Evolutionary conservation across 2,329 filamentous ascomycete genomes (phyloP).

Genomic region (Fusarium brevicatenulatum): DNA sequence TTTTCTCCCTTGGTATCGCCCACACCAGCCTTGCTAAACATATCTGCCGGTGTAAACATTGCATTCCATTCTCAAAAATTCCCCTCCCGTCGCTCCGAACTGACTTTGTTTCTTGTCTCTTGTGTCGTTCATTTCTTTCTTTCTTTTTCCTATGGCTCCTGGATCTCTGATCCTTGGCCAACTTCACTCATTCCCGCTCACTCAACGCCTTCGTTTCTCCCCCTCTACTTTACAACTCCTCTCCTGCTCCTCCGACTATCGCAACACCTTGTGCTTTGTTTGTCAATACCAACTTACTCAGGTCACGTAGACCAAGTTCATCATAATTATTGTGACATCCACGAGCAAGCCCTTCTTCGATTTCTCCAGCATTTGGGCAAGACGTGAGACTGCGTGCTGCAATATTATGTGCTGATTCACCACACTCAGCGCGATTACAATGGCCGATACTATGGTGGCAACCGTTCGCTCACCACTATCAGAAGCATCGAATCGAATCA

Average conservation of each 20-base stretch:
- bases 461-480: slow-evolving; percentile 55
- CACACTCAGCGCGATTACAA: slow-evolving; percentile 38
- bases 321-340: slow-evolving; percentile 5
- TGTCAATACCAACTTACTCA: slow-evolving; percentile 4
- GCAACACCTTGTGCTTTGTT: slow-evolving; percentile 15
- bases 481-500: slow-evolving; percentile 60
- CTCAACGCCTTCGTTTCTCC: slow-evolving; percentile 18
- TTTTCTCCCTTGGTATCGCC: slow-evolving; percentile 32
- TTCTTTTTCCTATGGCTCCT: neutral
- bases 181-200: neutral
- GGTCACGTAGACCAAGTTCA: neutral
- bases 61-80: slow-evolving; percentile 42
- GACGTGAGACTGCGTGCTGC: slow-evolving; percentile 16
- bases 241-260: slow-evolving; percentile 5
- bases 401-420: slow-evolving; percentile 52
- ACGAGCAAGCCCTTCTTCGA: slow-evolving; percentile 19
- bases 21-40: slow-evolving; percentile 41
- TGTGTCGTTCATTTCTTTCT: slow-evolving; percentile 19
- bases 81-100: slow-evolving; percentile 13
- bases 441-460: slow-evolving; percentile 49
- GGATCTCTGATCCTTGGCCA: slow-evolving; percentile 23
- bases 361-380: slow-evolving; percentile 18
- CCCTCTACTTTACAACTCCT: slow-evolving; percentile 22
- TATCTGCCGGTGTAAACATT: slow-evolving; percentile 44
- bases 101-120: slow-evolving; percentile 32